Evolutionary conservation across 2,329 filamentous ascomycete species (phyloP).

Genomic region (Ambrosiella xylebori): DNA sequence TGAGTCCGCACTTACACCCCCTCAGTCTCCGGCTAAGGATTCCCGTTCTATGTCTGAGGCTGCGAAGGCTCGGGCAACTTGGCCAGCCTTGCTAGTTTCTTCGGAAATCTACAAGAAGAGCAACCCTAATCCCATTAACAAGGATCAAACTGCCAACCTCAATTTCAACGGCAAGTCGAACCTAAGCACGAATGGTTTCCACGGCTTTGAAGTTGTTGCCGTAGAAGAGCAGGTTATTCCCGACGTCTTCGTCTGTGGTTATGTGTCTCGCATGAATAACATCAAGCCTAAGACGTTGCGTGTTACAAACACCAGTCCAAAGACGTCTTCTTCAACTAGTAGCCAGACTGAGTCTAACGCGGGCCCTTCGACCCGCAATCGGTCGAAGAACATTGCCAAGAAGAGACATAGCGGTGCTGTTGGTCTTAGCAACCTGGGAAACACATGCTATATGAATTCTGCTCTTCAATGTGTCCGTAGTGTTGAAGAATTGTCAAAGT

Average conservation of each 20-base stretch:
- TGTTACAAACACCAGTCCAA: constrained; percentile 4
- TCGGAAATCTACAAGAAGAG: constrained; percentile 11
- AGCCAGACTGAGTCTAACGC: constrained; percentile 48
- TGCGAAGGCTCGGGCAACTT: neutral
- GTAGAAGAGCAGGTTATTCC: constrained; percentile 59
- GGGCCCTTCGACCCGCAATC: constrained; percentile 51
- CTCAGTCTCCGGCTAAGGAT: constrained; percentile 24
- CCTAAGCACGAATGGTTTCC: constrained; percentile 48
- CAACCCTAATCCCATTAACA: constrained; percentile 13
- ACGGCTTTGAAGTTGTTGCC: constrained; percentile 60
- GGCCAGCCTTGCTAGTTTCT: constrained; percentile 9
- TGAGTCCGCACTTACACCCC: constrained; percentile 19
- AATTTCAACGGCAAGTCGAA: constrained; percentile 63
- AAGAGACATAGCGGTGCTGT: constrained; percentile 59
- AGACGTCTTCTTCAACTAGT: constrained; percentile 26
- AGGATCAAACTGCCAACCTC: constrained; percentile 52
- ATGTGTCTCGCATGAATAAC: neutral
- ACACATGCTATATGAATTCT: constrained; percentile 99
- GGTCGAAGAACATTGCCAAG: constrained; percentile 49
- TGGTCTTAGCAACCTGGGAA: constrained; percentile 78
- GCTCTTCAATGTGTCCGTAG: constrained; percentile 87
- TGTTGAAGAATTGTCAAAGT: constrained; percentile 82
- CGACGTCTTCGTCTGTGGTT: constrained; percentile 32
- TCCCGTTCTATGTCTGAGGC: constrained; percentile 26
- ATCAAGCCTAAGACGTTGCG: constrained; percentile 13